phyloP scores from a whole-genome alignment of 2,329 filamentous ascomycete species.

The Fusarium algeriense region DNA sequence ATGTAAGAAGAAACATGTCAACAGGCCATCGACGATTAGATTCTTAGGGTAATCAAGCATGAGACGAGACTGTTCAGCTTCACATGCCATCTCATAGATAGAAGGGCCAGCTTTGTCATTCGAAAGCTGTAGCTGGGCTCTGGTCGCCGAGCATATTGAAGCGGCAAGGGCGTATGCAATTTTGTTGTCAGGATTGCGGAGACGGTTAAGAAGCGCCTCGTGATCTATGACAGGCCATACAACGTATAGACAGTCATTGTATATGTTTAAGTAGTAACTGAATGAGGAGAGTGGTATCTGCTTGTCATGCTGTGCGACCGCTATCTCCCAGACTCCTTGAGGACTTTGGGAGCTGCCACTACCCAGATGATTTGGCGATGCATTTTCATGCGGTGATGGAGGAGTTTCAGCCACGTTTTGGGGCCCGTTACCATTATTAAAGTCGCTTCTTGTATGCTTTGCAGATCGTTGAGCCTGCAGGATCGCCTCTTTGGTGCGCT shows the following conservation, averaged over 20 bases:
- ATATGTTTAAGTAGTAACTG: conserved; percentile 19
- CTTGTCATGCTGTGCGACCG: not conserved
- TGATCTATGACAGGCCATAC: conserved; percentile 22
- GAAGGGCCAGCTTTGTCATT: not conserved
- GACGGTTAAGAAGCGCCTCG: not conserved
- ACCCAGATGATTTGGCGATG: not conserved
- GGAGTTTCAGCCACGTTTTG: not conserved
- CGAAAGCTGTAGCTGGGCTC: conserved; percentile 20
- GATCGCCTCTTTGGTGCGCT: conserved; percentile 29
- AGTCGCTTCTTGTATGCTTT: not conserved
- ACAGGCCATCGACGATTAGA: conserved; percentile 3
- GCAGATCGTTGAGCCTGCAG: conserved; percentile 8
- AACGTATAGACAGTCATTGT: conserved; percentile 4
- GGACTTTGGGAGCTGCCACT: not conserved
- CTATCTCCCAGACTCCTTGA: not conserved
- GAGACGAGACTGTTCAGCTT: conserved; percentile 19
- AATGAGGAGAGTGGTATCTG: conserved; percentile 10
- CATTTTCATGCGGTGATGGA: not conserved
- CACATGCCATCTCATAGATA: not conserved
- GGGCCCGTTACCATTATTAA: not conserved
- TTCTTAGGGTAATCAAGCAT: conserved; percentile 23
- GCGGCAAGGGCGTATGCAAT: conserved; percentile 21
- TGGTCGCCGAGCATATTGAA: conserved; percentile 22
- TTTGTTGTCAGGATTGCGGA: not conserved
- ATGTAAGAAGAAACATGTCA: conserved; percentile 30